phyloP scores from a whole-genome alignment of 495 filamentous ascomycete genomes.

The Aspergillus heteromorphus region DNA sequence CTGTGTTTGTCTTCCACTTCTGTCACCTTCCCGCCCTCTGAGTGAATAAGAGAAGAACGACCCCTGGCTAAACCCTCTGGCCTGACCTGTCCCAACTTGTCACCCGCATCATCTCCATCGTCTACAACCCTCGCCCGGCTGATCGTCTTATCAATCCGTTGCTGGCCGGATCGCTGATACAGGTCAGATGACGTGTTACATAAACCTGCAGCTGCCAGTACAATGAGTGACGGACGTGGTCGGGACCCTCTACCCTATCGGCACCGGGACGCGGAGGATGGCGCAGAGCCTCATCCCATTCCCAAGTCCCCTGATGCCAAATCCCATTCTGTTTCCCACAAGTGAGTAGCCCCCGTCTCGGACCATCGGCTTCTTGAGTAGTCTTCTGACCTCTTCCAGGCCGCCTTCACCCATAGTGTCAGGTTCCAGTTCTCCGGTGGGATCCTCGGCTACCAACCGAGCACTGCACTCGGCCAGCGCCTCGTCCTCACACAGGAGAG shows the following conservation, averaged over 20 bases:
- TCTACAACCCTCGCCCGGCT: background rate
- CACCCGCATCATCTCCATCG: background rate
- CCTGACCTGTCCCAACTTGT: background rate
- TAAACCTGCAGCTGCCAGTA: conserved; percentile 9
- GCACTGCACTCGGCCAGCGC: conserved; percentile 19
- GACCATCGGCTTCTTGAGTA: background rate
- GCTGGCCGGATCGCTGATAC: conserved; percentile 2
- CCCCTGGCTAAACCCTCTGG: too few species aligned
- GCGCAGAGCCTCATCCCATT: background rate
- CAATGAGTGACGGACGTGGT: conserved; percentile 20
- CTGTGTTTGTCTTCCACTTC: too few species aligned
- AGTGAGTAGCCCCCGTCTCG: conserved; percentile 5
- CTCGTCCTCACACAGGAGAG: conserved; percentile 17
- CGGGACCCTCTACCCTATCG: conserved; percentile 14
- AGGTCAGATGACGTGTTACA: conserved; percentile 22
- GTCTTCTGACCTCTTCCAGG: conserved; percentile 2
- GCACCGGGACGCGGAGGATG: conserved; percentile 4
- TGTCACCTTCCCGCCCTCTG: too few species aligned
- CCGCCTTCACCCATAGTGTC: conserved; percentile 16
- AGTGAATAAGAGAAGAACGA: too few species aligned
- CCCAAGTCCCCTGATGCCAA: background rate
- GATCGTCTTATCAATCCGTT: background rate
- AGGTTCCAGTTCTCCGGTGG: conserved; percentile 14
- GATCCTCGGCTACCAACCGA: conserved; percentile 21
- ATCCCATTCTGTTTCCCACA: conserved; percentile 6